phyloP scores from a whole-genome alignment of 805 yeast genomes.

The Metschnikowia drakensbergensis region DNA sequence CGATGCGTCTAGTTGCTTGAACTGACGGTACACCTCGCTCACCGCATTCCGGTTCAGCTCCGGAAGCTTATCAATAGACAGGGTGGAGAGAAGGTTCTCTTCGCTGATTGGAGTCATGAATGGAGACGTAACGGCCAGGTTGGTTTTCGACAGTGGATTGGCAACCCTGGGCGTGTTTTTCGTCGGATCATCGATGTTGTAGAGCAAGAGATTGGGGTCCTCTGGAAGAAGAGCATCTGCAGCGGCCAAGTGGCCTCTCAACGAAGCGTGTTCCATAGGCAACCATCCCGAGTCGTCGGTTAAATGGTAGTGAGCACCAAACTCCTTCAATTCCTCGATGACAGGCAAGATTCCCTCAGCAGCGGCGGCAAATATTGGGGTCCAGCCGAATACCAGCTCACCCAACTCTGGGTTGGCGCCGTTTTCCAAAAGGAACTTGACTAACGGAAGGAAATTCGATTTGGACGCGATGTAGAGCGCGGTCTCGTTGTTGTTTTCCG shows the following conservation, averaged over 20 bases:
- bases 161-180: constrained; percentile 23
- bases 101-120: constrained; percentile 16
- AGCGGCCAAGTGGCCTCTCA: constrained; percentile 78
- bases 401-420: constrained; percentile 74
- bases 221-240: constrained; percentile 58
- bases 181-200: constrained; percentile 34
- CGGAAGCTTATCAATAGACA: constrained; percentile 37
- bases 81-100: constrained; percentile 21
- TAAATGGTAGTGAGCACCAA: constrained; percentile 51
- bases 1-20: constrained; percentile 27
- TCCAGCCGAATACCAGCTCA: constrained; percentile 86
- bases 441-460: constrained; percentile 51
- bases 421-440: constrained; percentile 48
- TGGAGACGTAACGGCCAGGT: constrained; percentile 15
- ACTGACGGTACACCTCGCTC: constrained; percentile 38
- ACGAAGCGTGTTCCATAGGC: constrained; percentile 94
- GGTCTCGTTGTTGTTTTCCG: constrained; percentile 62
- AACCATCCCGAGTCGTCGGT: constrained; percentile 91
- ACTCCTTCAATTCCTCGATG: constrained; percentile 49
- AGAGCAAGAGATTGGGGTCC: constrained; percentile 31
- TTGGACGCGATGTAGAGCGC: constrained; percentile 80
- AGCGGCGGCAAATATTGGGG: constrained; percentile 87
- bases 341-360: constrained; percentile 71
- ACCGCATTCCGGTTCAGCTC: constrained; percentile 30
- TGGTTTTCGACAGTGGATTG: constrained; percentile 15